Percentiles rank a stretch among this genome's conserved stretches.
phyloP scores from a whole-genome alignment of 2,329 filamentous ascomycete species.

The Aureobasidium sp. region DNA sequence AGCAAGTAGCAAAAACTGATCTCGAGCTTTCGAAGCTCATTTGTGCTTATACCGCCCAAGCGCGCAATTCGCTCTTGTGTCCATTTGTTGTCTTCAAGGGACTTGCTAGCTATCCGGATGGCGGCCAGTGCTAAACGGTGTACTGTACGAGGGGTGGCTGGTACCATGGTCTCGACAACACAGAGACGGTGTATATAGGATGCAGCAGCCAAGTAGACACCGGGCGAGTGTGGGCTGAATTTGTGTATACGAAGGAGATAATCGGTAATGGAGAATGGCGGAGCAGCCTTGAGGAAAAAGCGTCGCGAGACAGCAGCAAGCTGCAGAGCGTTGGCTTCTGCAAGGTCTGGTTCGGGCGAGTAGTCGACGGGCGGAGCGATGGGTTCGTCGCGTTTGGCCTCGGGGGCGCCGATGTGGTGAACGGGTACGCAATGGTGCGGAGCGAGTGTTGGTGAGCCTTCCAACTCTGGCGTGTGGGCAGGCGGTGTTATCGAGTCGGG shows the following conservation, averaged over 20 bases:
- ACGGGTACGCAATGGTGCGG: constrained; percentile 28
- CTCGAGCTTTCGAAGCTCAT: constrained; percentile 75
- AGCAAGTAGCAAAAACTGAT: constrained; percentile 62
- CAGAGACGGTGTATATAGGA: constrained; percentile 79
- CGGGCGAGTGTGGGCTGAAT: constrained; percentile 89
- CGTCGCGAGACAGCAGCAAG: constrained; percentile 81
- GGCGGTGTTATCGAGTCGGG: background rate
- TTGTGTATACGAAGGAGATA: constrained; percentile 81
- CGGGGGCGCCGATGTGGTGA: constrained; percentile 40
- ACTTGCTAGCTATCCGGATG: constrained; percentile 84
- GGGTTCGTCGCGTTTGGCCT: constrained; percentile 43
- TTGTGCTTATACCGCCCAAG: constrained; percentile 78
- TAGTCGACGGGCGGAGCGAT: constrained; percentile 27
- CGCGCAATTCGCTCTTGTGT: constrained; percentile 74
- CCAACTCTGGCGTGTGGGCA: constrained; percentile 24
- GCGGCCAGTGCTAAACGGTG: constrained; percentile 80
- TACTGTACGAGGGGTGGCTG: constrained; percentile 73
- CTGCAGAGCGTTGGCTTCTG: constrained; percentile 65
- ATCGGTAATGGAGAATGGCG: constrained; percentile 72
- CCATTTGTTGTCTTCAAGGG: constrained; percentile 85
- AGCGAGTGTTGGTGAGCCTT: constrained; percentile 33
- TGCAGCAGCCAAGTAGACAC: constrained; percentile 83
- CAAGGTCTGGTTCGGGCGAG: constrained; percentile 17
- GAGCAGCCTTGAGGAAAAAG: constrained; percentile 84
- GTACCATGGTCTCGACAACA: constrained; percentile 64